Evolutionary conservation across 2,329 filamentous ascomycete genomes (phyloP).

Genomic region (Pyrenochaeta sp.): DNA sequence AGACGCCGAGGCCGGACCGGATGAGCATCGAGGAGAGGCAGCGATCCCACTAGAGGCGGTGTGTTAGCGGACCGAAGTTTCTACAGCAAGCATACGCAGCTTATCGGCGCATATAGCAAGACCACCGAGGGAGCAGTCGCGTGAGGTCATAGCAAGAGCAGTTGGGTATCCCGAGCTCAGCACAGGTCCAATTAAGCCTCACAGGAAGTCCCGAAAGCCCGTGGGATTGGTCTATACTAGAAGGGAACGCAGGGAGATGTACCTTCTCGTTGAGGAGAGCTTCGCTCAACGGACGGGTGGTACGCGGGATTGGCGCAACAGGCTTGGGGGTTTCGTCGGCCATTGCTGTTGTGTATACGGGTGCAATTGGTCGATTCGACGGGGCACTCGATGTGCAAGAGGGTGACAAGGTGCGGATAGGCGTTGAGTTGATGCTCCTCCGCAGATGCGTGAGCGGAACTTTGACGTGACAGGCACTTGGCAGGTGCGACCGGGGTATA

Average conservation of each 20-base stretch:
- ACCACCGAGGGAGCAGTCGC: slow-evolving; percentile 10
- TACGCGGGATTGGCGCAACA: slow-evolving; percentile 71
- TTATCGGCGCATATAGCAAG: slow-evolving; percentile 4
- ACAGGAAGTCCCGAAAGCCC: not conserved
- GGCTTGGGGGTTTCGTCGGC: slow-evolving; percentile 64
- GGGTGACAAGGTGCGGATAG: slow-evolving; percentile 13
- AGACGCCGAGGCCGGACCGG: slow-evolving; percentile 93
- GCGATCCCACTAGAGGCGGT: slow-evolving; percentile 84
- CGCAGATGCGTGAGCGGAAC: slow-evolving; percentile 27
- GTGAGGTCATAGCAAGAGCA: slow-evolving; percentile 14
- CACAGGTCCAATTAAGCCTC: not conserved
- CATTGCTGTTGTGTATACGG: slow-evolving; percentile 55
- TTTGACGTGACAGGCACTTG: slow-evolving; percentile 37
- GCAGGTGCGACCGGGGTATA: slow-evolving; percentile 19
- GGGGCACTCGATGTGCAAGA: slow-evolving; percentile 26
- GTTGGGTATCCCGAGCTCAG: not conserved
- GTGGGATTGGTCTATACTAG: not conserved
- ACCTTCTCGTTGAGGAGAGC: slow-evolving; percentile 99
- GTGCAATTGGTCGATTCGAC: slow-evolving; percentile 40
- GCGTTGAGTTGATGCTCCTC: slow-evolving; percentile 35
- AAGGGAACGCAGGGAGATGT: slow-evolving; percentile 35
- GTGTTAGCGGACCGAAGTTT: slow-evolving; percentile 27
- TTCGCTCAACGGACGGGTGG: slow-evolving; percentile 87
- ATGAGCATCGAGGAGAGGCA: slow-evolving; percentile 97
- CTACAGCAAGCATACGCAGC: slow-evolving; percentile 3